Base-by-base conservation (phyloP, 441 rosid genomes). In the Adansonia gregorii region DNA sequence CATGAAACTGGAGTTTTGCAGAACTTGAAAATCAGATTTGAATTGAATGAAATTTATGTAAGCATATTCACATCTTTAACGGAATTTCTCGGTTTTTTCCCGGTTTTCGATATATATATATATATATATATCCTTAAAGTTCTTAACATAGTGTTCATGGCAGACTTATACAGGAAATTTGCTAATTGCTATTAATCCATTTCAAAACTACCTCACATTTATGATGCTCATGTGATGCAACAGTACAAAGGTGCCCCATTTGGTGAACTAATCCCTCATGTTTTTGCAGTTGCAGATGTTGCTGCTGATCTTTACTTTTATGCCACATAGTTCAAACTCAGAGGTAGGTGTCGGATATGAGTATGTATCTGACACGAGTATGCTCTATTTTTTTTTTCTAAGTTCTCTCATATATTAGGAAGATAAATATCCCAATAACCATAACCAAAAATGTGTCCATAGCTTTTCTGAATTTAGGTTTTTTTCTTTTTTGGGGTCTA, bases 141-240 rank as follows among this genome's bases (percentile, higher is more conserved):
- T 4, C 27, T n/a, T 72, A 27, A 72, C 61, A 27, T 71, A 9
- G 11, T 52, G 61, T 35, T 54, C 14, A 54, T 95, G 54, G 94
- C 98, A 97, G 99, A 97, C 99, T 31, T 97, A 97, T 86, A 97
- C 99, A 11, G 99, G 99, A 76, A 97, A 94, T 84, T 94, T 97
- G 82, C 87, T 97, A 80, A 97, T 97, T 43, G 99, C 99, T 43
- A 91, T 97, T 77, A 97, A 94, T 76, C 99, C 98, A n/a, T 94
- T 94, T 83, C 99, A 93, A 91, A 90, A 83, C 85, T 97, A 74
- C 97, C 99, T 9, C 98, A 94, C 89, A 86, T 94, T 48, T 94
- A 97, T 87, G 98, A 92, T 82, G 90, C 94, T 78, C 98, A 94
- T 85, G 93, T 97, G 99, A 97, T 97, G 98, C 90, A 94, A 86